Percentiles rank a stretch among this genome's conserved stretches.
phyloP scores from a whole-genome alignment of 495 filamentous ascomycete species.

The Hypomontagnella submonticulosa region DNA sequence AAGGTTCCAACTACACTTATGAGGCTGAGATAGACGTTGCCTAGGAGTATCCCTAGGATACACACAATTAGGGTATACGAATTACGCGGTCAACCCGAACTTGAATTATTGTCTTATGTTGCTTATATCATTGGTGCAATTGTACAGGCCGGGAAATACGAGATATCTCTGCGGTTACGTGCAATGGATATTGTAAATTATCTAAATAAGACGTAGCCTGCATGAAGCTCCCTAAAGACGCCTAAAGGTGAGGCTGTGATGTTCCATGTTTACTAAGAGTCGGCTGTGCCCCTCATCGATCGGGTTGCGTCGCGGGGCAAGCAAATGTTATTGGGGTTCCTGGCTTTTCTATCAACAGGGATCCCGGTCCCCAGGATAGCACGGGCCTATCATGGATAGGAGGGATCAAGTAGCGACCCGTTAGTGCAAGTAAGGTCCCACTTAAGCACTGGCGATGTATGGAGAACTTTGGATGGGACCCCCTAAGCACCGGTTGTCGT shows the following conservation, averaged over 20 bases:
- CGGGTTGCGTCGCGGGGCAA: constrained; percentile 30
- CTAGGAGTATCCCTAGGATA: neutral
- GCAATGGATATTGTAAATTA: too few species aligned
- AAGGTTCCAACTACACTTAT: neutral
- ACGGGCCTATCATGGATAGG: constrained; percentile 30
- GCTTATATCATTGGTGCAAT: too few species aligned
- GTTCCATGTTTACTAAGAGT: constrained; percentile 16
- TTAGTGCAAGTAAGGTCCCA: constrained; percentile 26
- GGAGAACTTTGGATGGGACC: neutral
- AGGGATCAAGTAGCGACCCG: constrained; percentile 23
- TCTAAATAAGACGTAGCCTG: constrained; percentile 9
- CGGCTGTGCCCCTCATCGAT: constrained; percentile 15
- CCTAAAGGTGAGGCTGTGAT: constrained; percentile 1
- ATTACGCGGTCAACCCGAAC: too few species aligned
- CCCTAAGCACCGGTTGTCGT: constrained; percentile 36
- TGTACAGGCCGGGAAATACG: too few species aligned
- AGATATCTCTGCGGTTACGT: too few species aligned
- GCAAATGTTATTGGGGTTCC: constrained; percentile 10
- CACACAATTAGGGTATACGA: too few species aligned
- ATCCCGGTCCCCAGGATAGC: constrained; percentile 12
- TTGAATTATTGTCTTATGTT: too few species aligned
- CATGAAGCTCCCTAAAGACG: neutral
- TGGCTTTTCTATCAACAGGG: constrained; percentile 14
- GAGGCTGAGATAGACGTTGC: neutral
- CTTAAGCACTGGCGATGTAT: constrained; percentile 14